Evolutionary conservation across 352 stramenopile genomes (phyloP).

Genomic region (Pythium periplocum): DNA sequence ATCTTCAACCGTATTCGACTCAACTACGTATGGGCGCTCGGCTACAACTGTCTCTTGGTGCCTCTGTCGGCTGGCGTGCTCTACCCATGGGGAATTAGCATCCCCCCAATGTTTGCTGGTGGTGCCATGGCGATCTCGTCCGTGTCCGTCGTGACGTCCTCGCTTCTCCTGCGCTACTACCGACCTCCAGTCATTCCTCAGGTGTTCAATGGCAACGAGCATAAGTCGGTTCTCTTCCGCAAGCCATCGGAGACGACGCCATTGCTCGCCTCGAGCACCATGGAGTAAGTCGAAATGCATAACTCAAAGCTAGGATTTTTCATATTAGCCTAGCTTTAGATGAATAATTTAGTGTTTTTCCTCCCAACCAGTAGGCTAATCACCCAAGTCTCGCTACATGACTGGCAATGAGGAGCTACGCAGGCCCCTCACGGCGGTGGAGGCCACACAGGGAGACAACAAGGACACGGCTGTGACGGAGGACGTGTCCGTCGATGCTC

Average conservation of each 20-base stretch:
- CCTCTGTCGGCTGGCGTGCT: conserved; percentile 95
- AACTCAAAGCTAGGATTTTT: conserved; percentile 21
- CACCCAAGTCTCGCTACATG: no score
- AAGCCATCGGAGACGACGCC: conserved; percentile 70
- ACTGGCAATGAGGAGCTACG: no score
- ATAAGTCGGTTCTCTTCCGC: conserved; percentile 80
- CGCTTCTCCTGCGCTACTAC: conserved; percentile 92
- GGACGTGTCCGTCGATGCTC: no score
- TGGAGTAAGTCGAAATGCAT: conserved; percentile 31
- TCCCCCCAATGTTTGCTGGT: conserved; percentile 95
- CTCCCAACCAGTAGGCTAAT: no score
- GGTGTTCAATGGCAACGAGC: conserved; percentile 51
- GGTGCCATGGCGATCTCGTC: conserved; percentile 96
- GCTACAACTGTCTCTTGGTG: conserved; percentile 98
- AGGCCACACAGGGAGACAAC: no score
- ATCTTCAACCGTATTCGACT: conserved; percentile 96
- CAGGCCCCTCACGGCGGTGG: no score
- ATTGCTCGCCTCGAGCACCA: conserved; percentile 60
- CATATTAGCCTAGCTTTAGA: conserved; percentile 12
- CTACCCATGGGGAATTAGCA: conserved; percentile 91
- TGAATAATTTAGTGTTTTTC: no score
- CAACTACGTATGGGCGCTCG: conserved; percentile 97
- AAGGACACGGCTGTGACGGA: no score
- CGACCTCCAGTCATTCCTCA: conserved; percentile 59
- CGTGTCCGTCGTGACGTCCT: conserved; percentile 95